Evolutionary conservation across 108 stramenopile genomes (phyloP), one percentile per base, ranked within the genome.

Genomic region (Cylindrotheca fusiformis): DNA sequence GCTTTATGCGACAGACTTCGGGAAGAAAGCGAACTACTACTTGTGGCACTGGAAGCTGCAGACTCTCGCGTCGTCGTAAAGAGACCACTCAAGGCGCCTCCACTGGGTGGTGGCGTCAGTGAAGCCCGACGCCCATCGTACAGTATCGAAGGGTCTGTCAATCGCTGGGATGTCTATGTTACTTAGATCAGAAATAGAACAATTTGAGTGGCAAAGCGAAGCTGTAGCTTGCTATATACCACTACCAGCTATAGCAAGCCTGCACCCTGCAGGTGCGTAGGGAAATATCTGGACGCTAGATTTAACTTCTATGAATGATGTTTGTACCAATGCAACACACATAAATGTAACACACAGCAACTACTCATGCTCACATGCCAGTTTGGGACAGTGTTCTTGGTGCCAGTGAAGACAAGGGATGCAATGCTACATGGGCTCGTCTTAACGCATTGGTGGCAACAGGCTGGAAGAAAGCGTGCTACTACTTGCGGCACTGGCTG

Each of bases 161-260:
- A 88, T 77, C 75, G 92, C 50, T 93, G 79, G 74, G 92, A 93
- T 71, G 84, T 93, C 4, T 93, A 93, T 59, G 57, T 86, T 0
- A n/a, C n/a, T n/a, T n/a, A n/a, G n/a, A n/a, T n/a, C n/a, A n/a
- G n/a, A n/a, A n/a, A n/a, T n/a, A n/a, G n/a, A n/a, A n/a, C n/a
- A n/a, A n/a, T n/a, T n/a, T n/a, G n/a, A n/a, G n/a, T n/a, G n/a
- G n/a, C n/a, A n/a, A n/a, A n/a, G n/a, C n/a, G n/a, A n/a, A n/a
- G n/a, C n/a, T n/a, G n/a, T n/a, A n/a, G n/a, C n/a, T n/a, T n/a
- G n/a, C n/a, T n/a, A n/a, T n/a, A n/a, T n/a, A n/a, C n/a, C n/a
- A n/a, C n/a, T n/a, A n/a, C n/a, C n/a, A n/a, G n/a, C n/a, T n/a
- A n/a, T n/a, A n/a, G n/a, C n/a, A n/a, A n/a, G n/a, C n/a, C n/a